phyloP scores from a whole-genome alignment of 2,329 filamentous ascomycete genomes.

The Dactylellina leptospora region DNA sequence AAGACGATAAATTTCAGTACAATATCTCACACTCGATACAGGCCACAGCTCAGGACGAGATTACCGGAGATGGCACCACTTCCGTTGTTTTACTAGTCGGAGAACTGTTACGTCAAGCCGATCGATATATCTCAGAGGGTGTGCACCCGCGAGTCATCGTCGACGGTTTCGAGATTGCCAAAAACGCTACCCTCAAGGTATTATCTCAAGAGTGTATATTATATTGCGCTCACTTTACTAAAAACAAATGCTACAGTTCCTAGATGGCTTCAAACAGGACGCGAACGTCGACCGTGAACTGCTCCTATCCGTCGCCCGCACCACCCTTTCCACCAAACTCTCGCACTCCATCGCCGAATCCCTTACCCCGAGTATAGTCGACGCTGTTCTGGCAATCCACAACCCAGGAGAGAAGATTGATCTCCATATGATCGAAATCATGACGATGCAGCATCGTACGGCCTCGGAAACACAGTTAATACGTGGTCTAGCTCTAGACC shows the following conservation, averaged over 20 bases:
- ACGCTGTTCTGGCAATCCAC: conserved; percentile 94
- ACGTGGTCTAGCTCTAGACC: conserved; percentile 88
- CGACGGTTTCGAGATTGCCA: conserved; percentile 96
- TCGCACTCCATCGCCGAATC: conserved; percentile 87
- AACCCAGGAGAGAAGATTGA: conserved; percentile 89
- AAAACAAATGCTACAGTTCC: too few species aligned
- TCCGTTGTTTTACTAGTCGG: conserved; percentile 94
- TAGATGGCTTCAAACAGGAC: conserved; percentile 90
- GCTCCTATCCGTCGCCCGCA: conserved; percentile 89
- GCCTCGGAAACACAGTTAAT: conserved; percentile 97
- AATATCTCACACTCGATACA: conserved; percentile 58
- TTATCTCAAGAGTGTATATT: conserved; percentile 45
- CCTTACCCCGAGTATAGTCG: conserved; percentile 93
- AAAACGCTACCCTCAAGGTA: conserved; percentile 88
- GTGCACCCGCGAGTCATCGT: conserved; percentile 95
- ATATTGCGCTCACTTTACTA: too few species aligned
- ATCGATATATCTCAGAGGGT: conserved; percentile 95
- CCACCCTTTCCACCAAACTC: conserved; percentile 93
- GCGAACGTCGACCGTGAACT: conserved; percentile 92
- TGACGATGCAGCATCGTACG: conserved; percentile 99
- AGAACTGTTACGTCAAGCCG: conserved; percentile 96
- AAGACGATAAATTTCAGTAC: conserved; percentile 20
- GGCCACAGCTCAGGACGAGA: conserved; percentile 97
- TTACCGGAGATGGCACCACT: conserved; percentile 96
- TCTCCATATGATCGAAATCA: conserved; percentile 99